Evolutionary conservation across 208 protist genomes (phyloP).

Genomic region (Acanthamoeba culbertsoni): DNA sequence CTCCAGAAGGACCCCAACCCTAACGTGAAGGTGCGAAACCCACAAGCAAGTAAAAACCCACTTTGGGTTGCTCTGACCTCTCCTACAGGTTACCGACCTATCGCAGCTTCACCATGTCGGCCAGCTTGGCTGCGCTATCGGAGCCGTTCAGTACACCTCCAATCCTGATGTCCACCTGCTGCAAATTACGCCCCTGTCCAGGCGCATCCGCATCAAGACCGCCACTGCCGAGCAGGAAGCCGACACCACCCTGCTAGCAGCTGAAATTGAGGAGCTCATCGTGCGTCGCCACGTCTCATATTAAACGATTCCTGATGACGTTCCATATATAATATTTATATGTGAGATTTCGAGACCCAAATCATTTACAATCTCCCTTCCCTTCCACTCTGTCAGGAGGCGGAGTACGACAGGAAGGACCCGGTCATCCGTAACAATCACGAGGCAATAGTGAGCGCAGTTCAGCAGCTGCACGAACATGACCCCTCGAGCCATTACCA

Average conservation of each 20-base stretch:
- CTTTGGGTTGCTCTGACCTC: too few relatives aligned
- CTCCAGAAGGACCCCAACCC: constrained; percentile 7
- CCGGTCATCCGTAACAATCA: constrained; percentile 39
- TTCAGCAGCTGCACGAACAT: constrained; percentile 49
- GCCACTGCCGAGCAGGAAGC: not conserved
- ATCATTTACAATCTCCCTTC: not conserved
- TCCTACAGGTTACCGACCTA: not conserved
- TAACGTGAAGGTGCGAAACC: not conserved
- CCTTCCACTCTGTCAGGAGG: too few relatives aligned
- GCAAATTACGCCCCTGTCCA: not conserved
- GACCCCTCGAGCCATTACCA: constrained; percentile 51
- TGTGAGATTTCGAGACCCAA: not conserved
- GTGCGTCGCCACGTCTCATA: not conserved
- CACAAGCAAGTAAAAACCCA: not conserved
- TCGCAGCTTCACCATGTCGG: constrained; percentile 3
- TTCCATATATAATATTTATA: not conserved
- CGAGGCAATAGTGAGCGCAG: not conserved
- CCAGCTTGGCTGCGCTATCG: not conserved
- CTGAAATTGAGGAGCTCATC: constrained; percentile 27
- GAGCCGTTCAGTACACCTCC: not conserved
- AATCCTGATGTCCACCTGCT: not conserved
- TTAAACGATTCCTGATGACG: not conserved
- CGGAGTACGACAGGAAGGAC: constrained; percentile 11
- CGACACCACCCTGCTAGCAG: not conserved
- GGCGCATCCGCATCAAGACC: constrained; percentile 34